A percentile compares a stretch with the other conserved stretches of the same genome.
Conservation (phyloP, 257 asterid species). For the Przewalskia tangutica region DNA sequence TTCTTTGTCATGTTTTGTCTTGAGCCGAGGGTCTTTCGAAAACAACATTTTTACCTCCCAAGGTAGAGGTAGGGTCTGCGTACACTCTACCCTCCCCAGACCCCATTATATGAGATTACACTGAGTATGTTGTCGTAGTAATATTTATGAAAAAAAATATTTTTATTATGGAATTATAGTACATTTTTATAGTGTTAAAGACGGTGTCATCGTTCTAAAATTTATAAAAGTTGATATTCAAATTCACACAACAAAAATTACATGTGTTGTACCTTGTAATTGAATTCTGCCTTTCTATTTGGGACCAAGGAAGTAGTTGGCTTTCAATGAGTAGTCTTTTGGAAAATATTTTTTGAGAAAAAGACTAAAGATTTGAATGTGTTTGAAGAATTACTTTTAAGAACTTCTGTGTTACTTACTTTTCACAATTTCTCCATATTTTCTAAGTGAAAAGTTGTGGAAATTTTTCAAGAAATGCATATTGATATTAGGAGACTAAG, state of each 20-base stretch:
- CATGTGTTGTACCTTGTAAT: background rate
- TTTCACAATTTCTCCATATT: background rate
- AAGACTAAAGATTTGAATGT: no score
- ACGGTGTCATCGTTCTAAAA: no score
- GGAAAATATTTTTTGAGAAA: background rate
- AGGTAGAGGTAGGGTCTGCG: no score
- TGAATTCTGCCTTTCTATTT: background rate
- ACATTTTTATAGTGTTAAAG: background rate
- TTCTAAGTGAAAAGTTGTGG: background rate
- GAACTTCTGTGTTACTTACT: background rate
- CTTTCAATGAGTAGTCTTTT: background rate
- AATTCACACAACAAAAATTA: background rate
- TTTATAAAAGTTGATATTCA: background rate
- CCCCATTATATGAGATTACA: no score
- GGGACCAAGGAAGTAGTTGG: background rate
- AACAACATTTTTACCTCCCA: no score
- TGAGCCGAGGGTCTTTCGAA: no score
- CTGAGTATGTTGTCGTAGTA: no score
- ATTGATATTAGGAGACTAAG: no score
- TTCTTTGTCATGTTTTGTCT: no score
- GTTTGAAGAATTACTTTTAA: no score
- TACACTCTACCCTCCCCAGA: no score
- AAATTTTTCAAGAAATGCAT: no score
- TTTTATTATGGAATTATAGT: background rate
- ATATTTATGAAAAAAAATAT: background rate